Conservation (phyloP, 202 grass and related monocot species). For the Zizania palustris region DNA sequence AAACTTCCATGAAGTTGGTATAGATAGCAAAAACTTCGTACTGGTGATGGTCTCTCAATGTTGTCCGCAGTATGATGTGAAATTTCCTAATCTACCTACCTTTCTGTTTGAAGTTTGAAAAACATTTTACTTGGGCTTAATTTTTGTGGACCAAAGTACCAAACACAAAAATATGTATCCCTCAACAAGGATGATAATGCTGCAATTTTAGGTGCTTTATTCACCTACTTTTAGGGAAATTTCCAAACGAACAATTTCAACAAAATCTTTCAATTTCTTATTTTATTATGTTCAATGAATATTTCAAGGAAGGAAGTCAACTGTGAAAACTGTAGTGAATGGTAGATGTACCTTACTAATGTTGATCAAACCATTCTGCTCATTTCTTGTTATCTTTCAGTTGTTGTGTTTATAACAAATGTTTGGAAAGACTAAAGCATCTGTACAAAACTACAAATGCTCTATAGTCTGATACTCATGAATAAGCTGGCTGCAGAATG, state of each 20-base stretch:
- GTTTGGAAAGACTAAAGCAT: not conserved
- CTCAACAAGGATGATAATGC: not conserved
- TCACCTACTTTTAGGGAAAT: no score
- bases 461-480: not conserved
- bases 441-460: not conserved
- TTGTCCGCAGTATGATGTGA: no score
- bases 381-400: not conserved
- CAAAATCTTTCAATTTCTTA: no score
- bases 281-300: not conserved
- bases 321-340: not conserved
- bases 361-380: not conserved
- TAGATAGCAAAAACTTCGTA: no score
- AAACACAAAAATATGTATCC: no score
- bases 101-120: conserved; percentile 2
- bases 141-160: not conserved
- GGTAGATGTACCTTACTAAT: not conserved
- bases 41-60: no score
- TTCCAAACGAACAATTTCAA: no score
- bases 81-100: not conserved
- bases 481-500: conserved; percentile 6
- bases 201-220: conserved; percentile 2
- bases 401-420: not conserved
- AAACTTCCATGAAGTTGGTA: conserved; percentile 3
- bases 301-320: not conserved
- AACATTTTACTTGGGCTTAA: not conserved